Evolutionary conservation across 2,329 filamentous ascomycete species (phyloP).

Genomic region (Calycina marina): DNA sequence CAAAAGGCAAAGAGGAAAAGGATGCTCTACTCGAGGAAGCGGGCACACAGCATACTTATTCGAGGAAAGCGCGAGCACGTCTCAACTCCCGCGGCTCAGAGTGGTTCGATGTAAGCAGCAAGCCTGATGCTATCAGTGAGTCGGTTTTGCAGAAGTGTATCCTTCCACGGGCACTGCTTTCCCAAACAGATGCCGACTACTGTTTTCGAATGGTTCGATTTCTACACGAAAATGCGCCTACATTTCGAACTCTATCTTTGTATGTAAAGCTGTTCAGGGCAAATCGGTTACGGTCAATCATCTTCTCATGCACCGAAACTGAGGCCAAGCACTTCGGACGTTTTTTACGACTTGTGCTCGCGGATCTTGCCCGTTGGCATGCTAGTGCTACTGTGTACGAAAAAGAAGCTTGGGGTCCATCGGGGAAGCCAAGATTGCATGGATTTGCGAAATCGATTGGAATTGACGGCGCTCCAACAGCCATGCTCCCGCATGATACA

Average conservation of each 20-base stretch:
- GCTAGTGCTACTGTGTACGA: conserved; percentile 62
- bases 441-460: conserved; percentile 70
- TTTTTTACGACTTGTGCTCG: conserved; percentile 70
- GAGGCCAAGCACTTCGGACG: conserved; percentile 89
- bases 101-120: conserved; percentile 60
- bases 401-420: conserved; percentile 70
- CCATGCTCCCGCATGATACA: conserved; percentile 67
- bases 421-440: conserved; percentile 40
- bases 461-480: conserved; percentile 52
- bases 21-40: conserved; percentile 61
- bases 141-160: conserved; percentile 80
- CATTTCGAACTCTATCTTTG: conserved; percentile 74
- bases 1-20: conserved; percentile 49
- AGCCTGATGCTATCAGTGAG: conserved; percentile 54
- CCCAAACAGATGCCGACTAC: conserved; percentile 77
- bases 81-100: conserved; percentile 60
- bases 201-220: conserved; percentile 76
- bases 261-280: conserved; percentile 75
- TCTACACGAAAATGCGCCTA: conserved; percentile 70
- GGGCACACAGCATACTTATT: conserved; percentile 51
- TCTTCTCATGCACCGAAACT: conserved; percentile 79
- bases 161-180: conserved; percentile 73
- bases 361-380: conserved; percentile 76
- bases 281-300: conserved; percentile 64
- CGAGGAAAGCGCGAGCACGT: conserved; percentile 51